Conservation (phyloP, 768 basidiomycete species). For the Mycena rebaudengoi region DNA sequence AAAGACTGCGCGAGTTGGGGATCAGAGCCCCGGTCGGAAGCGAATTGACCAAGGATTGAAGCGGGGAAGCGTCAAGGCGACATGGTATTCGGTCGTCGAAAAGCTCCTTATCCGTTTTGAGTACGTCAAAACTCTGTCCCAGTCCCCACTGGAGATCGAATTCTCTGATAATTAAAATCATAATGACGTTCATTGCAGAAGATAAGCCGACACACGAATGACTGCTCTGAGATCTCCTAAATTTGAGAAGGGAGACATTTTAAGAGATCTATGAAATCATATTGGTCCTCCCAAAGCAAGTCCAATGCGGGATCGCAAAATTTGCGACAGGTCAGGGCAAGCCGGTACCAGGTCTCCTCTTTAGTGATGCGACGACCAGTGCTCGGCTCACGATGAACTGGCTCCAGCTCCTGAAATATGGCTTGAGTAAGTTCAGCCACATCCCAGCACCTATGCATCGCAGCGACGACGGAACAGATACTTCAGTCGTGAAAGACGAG, state of each 20-base stretch:
- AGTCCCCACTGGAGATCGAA: slow-evolving; percentile 9
- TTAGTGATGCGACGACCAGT: neutral
- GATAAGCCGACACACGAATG: slow-evolving; percentile 5
- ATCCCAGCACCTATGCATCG: slow-evolving; percentile 14
- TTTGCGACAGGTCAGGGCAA: slow-evolving; percentile 2
- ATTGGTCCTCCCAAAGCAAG: neutral
- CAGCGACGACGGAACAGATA: too few relatives aligned
- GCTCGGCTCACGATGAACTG: neutral
- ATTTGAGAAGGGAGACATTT: slow-evolving; percentile 8
- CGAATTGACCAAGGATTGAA: neutral
- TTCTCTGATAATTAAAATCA: slow-evolving; percentile 6
- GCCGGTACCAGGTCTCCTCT: neutral
- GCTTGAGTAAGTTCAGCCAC: neutral
- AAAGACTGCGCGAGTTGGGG: slow-evolving; percentile 3
- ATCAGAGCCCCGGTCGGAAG: neutral
- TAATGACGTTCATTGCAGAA: neutral
- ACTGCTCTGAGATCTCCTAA: neutral
- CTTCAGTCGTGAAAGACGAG: too few relatives aligned
- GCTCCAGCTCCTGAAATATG: slow-evolving; percentile 3
- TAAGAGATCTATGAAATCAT: neutral
- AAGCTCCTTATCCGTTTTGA: neutral
- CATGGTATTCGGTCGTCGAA: neutral
- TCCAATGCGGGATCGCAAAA: slow-evolving; percentile 4
- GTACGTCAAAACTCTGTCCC: neutral
- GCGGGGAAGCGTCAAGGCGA: neutral